Evolutionary conservation across 257 asterid genomes (phyloP), one percentile per base, ranked within the genome.

Genomic region (Cruciata laevipes): DNA sequence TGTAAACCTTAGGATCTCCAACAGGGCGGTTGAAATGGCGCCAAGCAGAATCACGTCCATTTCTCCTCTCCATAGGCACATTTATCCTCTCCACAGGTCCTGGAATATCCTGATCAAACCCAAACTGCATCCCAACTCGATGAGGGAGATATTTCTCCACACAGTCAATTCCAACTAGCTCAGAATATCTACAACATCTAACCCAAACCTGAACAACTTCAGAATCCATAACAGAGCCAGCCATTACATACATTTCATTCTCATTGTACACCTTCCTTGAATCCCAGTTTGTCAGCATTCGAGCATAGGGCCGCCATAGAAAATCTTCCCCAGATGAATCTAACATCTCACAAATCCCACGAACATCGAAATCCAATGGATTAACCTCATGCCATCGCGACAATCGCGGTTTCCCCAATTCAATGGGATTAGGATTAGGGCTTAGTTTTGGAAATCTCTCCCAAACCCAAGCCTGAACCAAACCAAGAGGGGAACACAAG

Each of bases 391-490:
- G 40, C 90, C 90, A 86, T 25, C 79, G 64, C 27, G 78, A 78
- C 49, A 81, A 65, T 57, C 80, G 69, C 27, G 84, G 82, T 42
- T 72, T 75, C 17, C 65, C 71, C 6, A 0, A 0, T 24, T 12
- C 30, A 6, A 60, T 12, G 3, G 60, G 12, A 32, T 47, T 57
- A 3, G 81, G 79, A 13, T 49, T 59, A 7, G 69, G 77, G 23
- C 47, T 37, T 20, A 82, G 61, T 0, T 35, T 0, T 0, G 76
- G 78, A 18, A 81, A 79, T 14, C 89, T 80, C 63, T 82, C 88
- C 82, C 82, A 82, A 18, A 69, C 78, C 88, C 93, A 84, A 32
- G 71, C 65, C 61, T 78, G 87, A 52, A 84, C 61, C 20, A 79
- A 67, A 3, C 68, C 73, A 18, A 86, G 59, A 1, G 81, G 77